Percentiles rank a stretch among this genome's conserved stretches.
Evolutionary conservation across 805 yeast species (phyloP).

Genomic region (Starmerella bacillaris): DNA sequence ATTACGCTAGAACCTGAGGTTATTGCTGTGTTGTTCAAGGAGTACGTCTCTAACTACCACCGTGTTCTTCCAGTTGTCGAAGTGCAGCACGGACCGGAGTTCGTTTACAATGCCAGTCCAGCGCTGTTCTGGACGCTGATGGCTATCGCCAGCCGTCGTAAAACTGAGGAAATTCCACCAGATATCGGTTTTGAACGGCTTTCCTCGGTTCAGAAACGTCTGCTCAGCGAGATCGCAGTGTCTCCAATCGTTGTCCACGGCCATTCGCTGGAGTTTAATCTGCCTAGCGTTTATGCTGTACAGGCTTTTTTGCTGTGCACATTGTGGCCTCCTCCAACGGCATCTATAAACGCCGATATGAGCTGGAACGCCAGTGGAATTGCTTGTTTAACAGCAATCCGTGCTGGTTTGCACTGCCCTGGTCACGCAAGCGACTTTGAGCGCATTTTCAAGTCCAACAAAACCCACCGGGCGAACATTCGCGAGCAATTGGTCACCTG

Average conservation of each 20-base stretch:
- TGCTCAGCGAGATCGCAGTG: slow-evolving; percentile 72
- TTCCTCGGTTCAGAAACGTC: slow-evolving; percentile 53
- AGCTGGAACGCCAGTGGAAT: slow-evolving; percentile 91
- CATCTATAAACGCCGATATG: slow-evolving; percentile 86
- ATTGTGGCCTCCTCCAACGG: slow-evolving; percentile 90
- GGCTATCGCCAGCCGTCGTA: slow-evolving; percentile 63
- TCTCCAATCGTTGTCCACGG: slow-evolving; percentile 53
- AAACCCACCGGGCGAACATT: slow-evolving; percentile 11
- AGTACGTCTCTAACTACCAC: slow-evolving; percentile 63
- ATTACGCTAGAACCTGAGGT: slow-evolving; percentile 42
- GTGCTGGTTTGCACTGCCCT: slow-evolving; percentile 79
- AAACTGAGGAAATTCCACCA: slow-evolving; percentile 19
- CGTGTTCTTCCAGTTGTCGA: slow-evolving; percentile 79
- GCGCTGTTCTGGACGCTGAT: slow-evolving; percentile 86
- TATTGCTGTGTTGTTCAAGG: slow-evolving; percentile 45
- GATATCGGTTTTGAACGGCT: slow-evolving; percentile 37
- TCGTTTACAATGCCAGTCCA: slow-evolving; percentile 62
- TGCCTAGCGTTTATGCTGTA: slow-evolving; percentile 80
- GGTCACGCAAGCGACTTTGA: slow-evolving; percentile 37
- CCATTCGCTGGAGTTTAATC: slow-evolving; percentile 36
- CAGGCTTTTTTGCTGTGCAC: slow-evolving; percentile 82
- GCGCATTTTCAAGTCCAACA: slow-evolving; percentile 29
- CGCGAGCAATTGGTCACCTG: slow-evolving; percentile 77
- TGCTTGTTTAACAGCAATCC: slow-evolving; percentile 79
- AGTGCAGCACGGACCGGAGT: slow-evolving; percentile 61